Evolutionary conservation across 495 filamentous ascomycete genomes (phyloP).

Genomic region (Penicillium egyptiacum): DNA sequence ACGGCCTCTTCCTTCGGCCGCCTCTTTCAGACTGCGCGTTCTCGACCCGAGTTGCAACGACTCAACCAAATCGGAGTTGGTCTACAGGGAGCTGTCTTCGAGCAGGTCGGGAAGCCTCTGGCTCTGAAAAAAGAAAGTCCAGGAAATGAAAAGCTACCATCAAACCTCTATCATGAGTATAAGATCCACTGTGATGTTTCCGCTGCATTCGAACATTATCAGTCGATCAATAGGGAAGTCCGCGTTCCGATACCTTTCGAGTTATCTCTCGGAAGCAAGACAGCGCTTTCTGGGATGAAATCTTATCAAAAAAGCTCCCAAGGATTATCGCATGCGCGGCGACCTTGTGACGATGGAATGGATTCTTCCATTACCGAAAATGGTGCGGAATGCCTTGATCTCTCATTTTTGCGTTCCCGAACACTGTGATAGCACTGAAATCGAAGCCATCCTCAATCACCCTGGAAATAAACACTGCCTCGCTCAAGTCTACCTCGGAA

Average conservation of each 20-base stretch:
- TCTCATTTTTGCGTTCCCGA: background rate
- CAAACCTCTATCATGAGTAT: conserved; percentile 11
- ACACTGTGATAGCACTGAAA: background rate
- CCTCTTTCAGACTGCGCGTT: background rate
- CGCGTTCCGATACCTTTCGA: conserved; percentile 3
- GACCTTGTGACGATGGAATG: conserved; percentile 12
- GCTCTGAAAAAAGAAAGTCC: conserved; percentile 16
- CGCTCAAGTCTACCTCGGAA: conserved; percentile 10
- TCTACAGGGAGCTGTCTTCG: conserved; percentile 17
- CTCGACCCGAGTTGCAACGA: conserved; percentile 8
- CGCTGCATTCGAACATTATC: conserved; percentile 8
- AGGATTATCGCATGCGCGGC: conserved; percentile 1
- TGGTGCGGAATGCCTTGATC: conserved; percentile 11
- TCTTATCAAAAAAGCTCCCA: conserved; percentile 10
- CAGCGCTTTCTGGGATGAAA: conserved; percentile 3
- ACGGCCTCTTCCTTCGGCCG: conserved; percentile 11
- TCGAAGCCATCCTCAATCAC: background rate
- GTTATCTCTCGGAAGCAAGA: conserved; percentile 1
- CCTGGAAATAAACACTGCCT: conserved; percentile 19
- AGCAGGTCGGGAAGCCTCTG: conserved; percentile 8
- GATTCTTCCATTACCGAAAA: conserved; percentile 15
- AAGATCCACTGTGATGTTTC: conserved; percentile 10
- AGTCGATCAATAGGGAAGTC: background rate
- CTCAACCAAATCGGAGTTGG: conserved; percentile 19
- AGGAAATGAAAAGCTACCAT: conserved; percentile 10